These are phyloP conservation scores for Colletotrichum siamense DNA, from an alignment of 2,329 filamentous ascomycete genomes.

Conservation along the genomic window DNA sequence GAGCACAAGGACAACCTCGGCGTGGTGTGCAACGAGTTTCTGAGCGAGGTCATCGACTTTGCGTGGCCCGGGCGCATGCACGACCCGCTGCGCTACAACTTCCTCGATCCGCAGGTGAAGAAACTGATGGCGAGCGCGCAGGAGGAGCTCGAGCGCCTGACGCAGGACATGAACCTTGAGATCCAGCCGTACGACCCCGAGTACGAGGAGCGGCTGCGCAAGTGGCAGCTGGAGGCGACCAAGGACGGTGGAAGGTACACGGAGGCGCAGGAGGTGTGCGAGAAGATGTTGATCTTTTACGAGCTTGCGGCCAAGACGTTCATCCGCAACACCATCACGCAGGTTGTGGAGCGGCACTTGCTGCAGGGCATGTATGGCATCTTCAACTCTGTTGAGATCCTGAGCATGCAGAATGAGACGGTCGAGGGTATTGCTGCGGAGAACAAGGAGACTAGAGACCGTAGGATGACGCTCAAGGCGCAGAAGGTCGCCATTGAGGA, in stretches of 20 bases:
- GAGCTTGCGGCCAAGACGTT: conserved; percentile 58
- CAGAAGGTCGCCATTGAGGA: conserved; percentile 58
- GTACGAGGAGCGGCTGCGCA: conserved; percentile 55
- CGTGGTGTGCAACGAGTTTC: conserved; percentile 60
- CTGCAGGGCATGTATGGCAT: conserved; percentile 56
- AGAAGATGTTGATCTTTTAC: conserved; percentile 63
- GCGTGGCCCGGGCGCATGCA: conserved; percentile 58
- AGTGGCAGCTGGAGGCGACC: conserved; percentile 48
- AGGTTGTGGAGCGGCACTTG: conserved; percentile 57
- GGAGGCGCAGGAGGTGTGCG: conserved; percentile 57
- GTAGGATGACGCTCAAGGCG: conserved; percentile 50
- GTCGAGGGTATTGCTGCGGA: conserved; percentile 58
- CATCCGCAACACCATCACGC: conserved; percentile 57
- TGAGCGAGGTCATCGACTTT: conserved; percentile 55
- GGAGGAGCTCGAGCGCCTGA: conserved; percentile 49
- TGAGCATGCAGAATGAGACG: conserved; percentile 48
- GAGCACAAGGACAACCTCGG: conserved; percentile 61
- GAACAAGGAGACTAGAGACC: conserved; percentile 57
- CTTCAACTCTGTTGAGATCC: conserved; percentile 58
- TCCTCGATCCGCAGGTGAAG: conserved; percentile 54
- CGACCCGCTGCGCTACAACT: conserved; percentile 53
- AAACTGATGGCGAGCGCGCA: conserved; percentile 52
- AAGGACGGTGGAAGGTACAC: conserved; percentile 51
- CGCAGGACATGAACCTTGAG: conserved; percentile 57
- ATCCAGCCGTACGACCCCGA: conserved; percentile 60